A percentile compares a stretch with the other conserved stretches of the same genome.
These are phyloP conservation scores for Anthracocystis panici-leucophaei DNA, from an alignment of 1,284 basidiomycete genomes.

Conservation along the genomic window DNA sequence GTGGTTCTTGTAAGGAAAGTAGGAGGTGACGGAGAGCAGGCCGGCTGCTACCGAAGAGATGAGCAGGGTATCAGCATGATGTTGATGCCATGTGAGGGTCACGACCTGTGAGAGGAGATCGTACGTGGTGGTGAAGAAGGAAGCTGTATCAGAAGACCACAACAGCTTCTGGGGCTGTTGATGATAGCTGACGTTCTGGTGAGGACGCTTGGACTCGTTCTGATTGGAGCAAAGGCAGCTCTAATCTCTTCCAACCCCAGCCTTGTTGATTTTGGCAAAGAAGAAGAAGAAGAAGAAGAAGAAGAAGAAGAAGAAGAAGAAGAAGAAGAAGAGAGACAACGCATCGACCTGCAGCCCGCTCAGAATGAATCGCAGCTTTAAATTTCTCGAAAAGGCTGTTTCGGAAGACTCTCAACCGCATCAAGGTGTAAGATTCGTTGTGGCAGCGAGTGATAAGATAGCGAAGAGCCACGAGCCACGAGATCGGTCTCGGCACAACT, in stretches of 20 bases:
- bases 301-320: too few relatives aligned
- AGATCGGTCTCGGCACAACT: slow-evolving; percentile 8
- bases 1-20: slow-evolving; percentile 44
- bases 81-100: background rate
- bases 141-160: background rate
- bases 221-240: slow-evolving; percentile 19
- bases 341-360: slow-evolving; percentile 11
- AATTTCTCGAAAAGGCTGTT: background rate
- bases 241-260: slow-evolving; percentile 9
- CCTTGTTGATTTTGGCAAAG: background rate
- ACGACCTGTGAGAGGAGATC: background rate
- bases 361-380: slow-evolving; percentile 18
- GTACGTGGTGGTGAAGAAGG: slow-evolving; percentile 12
- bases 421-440: slow-evolving; percentile 36
- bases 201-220: background rate
- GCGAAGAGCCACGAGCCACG: background rate
- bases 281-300: too few relatives aligned
- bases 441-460: slow-evolving; percentile 25
- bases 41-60: slow-evolving; percentile 40
- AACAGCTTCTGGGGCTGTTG: background rate
- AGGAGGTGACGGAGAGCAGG: slow-evolving; percentile 41
- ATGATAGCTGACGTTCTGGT: background rate
- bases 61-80: slow-evolving; percentile 36
- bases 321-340: background rate
- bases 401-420: slow-evolving; percentile 48